phyloP scores from a whole-genome alignment of 306 rosid genomes.

The Calophaca sinica region DNA sequence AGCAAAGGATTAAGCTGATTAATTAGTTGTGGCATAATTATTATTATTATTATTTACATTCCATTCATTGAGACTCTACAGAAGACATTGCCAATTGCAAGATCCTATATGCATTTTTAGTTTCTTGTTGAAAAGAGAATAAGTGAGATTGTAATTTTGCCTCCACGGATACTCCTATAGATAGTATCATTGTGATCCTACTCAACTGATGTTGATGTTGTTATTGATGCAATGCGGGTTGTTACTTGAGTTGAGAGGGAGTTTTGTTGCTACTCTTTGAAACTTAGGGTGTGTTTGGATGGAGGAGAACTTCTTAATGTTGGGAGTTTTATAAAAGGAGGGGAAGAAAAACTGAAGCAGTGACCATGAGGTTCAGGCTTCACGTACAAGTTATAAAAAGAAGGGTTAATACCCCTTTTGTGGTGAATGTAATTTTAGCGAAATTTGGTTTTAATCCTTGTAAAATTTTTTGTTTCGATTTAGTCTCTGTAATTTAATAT shows the following conservation, averaged over 20 bases:
- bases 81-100: slow-evolving; percentile 1
- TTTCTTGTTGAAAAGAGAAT: slow-evolving; percentile 1
- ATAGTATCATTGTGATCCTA: neutral
- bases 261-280: neutral
- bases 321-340: slow-evolving; percentile 1
- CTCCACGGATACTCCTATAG: neutral
- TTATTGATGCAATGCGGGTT: slow-evolving; percentile 14
- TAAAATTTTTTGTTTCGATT: too few relatives aligned
- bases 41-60: neutral
- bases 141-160: neutral
- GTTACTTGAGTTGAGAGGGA: neutral
- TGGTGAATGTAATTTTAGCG: too few relatives aligned
- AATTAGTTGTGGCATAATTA: slow-evolving; percentile 1
- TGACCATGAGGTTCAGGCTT: slow-evolving; percentile 18
- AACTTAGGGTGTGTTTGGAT: slow-evolving; percentile 11
- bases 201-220: neutral
- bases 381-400: neutral
- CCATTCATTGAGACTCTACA: neutral
- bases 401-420: too few relatives aligned
- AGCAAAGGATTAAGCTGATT: slow-evolving; percentile 36
- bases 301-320: neutral
- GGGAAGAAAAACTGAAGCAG: neutral
- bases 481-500: too few relatives aligned
- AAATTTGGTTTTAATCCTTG: too few relatives aligned
- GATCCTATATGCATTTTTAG: slow-evolving; percentile 18